These are phyloP conservation scores for Ceratobasidium sp. DNA, from an alignment of 1,284 basidiomycete genomes.

Conservation along the genomic window DNA sequence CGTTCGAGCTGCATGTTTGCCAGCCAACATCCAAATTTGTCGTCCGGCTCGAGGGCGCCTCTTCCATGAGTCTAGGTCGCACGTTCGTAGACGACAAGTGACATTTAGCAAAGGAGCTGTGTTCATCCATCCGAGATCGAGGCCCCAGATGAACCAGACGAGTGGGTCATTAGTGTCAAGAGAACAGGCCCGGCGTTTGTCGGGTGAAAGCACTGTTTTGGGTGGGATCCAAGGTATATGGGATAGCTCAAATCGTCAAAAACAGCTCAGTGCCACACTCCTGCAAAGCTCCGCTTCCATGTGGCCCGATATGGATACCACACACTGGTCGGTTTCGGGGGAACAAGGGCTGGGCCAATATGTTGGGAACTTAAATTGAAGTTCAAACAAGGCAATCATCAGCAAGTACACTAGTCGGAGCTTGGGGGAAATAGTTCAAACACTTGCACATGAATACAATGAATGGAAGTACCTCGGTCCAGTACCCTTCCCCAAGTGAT, in stretches of 20 bases:
- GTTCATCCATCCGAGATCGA: slow-evolving; percentile 22
- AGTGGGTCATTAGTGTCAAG: background rate
- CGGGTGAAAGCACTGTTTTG: slow-evolving; percentile 4
- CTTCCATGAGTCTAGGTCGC: slow-evolving; percentile 9
- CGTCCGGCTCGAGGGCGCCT: slow-evolving; percentile 19
- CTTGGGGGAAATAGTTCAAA: slow-evolving; percentile 7
- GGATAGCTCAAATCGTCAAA: slow-evolving; percentile 21
- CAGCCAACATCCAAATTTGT: slow-evolving; percentile 22
- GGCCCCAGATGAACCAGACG: slow-evolving; percentile 13
- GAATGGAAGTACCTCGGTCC: slow-evolving; percentile 11
- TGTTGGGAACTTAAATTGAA: slow-evolving; percentile 31
- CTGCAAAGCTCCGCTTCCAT: slow-evolving; percentile 26
- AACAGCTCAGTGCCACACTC: background rate
- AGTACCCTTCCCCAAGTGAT: slow-evolving; percentile 34
- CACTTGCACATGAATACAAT: slow-evolving; percentile 7
- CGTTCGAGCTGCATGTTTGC: slow-evolving; percentile 9
- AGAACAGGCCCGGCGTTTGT: slow-evolving; percentile 9
- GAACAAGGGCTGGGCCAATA: slow-evolving; percentile 2
- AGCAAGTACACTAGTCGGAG: slow-evolving; percentile 12
- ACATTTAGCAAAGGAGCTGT: slow-evolving; percentile 16
- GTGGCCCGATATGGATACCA: slow-evolving; percentile 1
- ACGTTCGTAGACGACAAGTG: slow-evolving; percentile 5
- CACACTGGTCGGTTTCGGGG: slow-evolving; percentile 7
- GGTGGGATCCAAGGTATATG: slow-evolving; percentile 10
- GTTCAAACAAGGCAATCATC: slow-evolving; percentile 23